These are phyloP conservation scores for Boletus subparvulus DNA, from an alignment of 768 basidiomycete genomes.

Conservation along the genomic window DNA sequence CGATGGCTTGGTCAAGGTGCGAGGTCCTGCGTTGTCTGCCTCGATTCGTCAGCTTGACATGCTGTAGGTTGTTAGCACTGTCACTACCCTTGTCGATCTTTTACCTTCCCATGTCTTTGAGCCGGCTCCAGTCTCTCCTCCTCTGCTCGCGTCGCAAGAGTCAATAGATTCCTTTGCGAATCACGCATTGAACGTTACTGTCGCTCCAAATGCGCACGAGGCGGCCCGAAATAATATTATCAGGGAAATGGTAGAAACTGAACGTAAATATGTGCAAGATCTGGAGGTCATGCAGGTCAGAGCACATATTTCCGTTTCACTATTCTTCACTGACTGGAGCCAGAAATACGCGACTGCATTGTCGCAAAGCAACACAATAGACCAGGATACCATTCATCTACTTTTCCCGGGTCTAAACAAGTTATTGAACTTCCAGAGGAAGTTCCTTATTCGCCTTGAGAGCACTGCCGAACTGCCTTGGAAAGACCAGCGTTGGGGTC, in stretches of 20 bases:
- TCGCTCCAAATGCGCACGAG: constrained; percentile 58
- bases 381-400: constrained; percentile 92
- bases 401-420: constrained; percentile 95
- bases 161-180: constrained; percentile 56
- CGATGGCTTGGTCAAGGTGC: constrained; percentile 92
- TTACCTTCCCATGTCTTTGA: constrained; percentile 72
- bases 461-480: constrained; percentile 79
- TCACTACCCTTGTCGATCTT: constrained; percentile 77
- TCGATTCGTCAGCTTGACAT: not conserved
- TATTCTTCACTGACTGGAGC: constrained; percentile 13
- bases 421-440: constrained; percentile 93
- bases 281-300: constrained; percentile 93
- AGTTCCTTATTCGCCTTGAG: constrained; percentile 88
- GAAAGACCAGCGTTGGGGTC: constrained; percentile 86
- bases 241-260: constrained; percentile 90
- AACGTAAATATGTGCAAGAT: constrained; percentile 95
- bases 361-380: constrained; percentile 78
- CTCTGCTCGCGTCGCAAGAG: constrained; percentile 53
- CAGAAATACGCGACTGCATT: constrained; percentile 90
- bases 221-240: constrained; percentile 74
- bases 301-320: constrained; percentile 6
- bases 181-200: constrained; percentile 40
- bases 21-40: constrained; percentile 18
- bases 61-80: constrained; percentile 81
- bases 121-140: constrained; percentile 56